Percentiles rank a stretch among this genome's conserved stretches.
Evolutionary conservation across 805 yeast genomes (phyloP).

Genomic region (Schwanniomyces sp.): DNA sequence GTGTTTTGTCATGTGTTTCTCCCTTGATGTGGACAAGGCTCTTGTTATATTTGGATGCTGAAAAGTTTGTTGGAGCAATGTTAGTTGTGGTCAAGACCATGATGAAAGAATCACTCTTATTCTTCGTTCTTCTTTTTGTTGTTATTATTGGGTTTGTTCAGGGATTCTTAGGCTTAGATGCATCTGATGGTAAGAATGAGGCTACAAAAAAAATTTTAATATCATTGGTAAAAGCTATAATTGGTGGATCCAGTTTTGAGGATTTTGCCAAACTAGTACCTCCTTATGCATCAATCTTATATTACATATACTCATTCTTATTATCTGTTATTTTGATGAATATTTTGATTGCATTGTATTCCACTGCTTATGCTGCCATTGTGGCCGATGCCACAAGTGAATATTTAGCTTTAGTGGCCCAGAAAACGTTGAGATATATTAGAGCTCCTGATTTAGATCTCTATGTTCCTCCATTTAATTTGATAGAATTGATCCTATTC

Average conservation of each 20-base stretch:
- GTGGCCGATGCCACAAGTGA: conserved; percentile 83
- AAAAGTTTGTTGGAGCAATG: conserved; percentile 84
- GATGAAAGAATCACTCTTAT: conserved; percentile 85
- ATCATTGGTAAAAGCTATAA: conserved; percentile 67
- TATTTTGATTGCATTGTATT: conserved; percentile 79
- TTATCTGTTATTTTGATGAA: conserved; percentile 76
- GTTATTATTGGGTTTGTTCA: conserved; percentile 81
- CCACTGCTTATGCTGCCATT: conserved; percentile 79
- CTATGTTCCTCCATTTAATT: conserved; percentile 81
- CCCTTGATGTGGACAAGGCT: conserved; percentile 87
- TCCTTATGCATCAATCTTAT: conserved; percentile 81
- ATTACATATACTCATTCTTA: conserved; percentile 74
- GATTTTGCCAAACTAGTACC: conserved; percentile 73
- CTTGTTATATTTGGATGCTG: conserved; percentile 73
- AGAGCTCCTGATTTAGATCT: conserved; percentile 88
- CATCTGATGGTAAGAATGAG: conserved; percentile 81
- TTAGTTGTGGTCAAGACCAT: conserved; percentile 79
- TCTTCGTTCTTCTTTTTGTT: conserved; percentile 70
- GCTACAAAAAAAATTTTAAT: conserved; percentile 64
- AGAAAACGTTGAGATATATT: conserved; percentile 77
- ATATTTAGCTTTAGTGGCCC: conserved; percentile 80
- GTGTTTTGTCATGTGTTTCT: conserved; percentile 75
- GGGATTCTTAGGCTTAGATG: conserved; percentile 84
- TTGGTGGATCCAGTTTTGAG: conserved; percentile 72
- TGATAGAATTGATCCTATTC: conserved; percentile 54